Base-by-base conservation (phyloP, 2,329 filamentous ascomycete species). In the Triangularia setosa region DNA sequence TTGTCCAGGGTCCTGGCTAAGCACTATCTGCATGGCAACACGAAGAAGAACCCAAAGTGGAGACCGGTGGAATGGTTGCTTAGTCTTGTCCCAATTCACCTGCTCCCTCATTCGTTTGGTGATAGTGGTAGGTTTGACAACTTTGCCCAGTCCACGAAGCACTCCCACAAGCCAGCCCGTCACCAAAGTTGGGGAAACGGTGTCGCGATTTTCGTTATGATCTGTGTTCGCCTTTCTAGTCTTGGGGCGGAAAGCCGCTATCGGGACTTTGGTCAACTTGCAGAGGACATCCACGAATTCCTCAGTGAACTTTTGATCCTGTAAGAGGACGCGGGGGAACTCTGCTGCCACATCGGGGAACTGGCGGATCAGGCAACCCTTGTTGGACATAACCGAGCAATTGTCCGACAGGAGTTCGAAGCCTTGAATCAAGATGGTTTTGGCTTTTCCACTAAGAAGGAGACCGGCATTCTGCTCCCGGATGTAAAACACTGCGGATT, bases 351-450 rank as follows among this genome's bases (percentile, higher is more conserved):
- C 33, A 28, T 67, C 60, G 1, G 68, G 69, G n/a, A 71, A 71
- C 30, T 67, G 52, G 2, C 69, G 65, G 16, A 67, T 23, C n/a
- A 71, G 62, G 11, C 62, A 18, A 4, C 69, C 69, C 16, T 53
- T 11, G 62, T 62, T 65, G 9, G 64, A 63, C 67, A 68, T 71
- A 62, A 67, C 68, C 5, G 64, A 24, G 0, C 52, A 3, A 58
- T 71, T 71, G 18, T 64, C 63, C 1, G 68, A 67, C 9, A 69
- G 58, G 9, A 70, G 67, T 53, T 68, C 65, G 40, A 71, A 71
- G 3, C 66, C 58, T 57, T 71, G 66, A 44, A 68, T 40, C n/a
- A 68, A 54, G n/a, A 70, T 53, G 35, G 64, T 40, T 21, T 67
- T 18, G 1, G 55, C 2, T 2, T 33, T 59, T 0, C 30, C 48